Conservation (phyloP, 2,329 filamentous ascomycete species). For the Exserohilum turcica region DNA sequence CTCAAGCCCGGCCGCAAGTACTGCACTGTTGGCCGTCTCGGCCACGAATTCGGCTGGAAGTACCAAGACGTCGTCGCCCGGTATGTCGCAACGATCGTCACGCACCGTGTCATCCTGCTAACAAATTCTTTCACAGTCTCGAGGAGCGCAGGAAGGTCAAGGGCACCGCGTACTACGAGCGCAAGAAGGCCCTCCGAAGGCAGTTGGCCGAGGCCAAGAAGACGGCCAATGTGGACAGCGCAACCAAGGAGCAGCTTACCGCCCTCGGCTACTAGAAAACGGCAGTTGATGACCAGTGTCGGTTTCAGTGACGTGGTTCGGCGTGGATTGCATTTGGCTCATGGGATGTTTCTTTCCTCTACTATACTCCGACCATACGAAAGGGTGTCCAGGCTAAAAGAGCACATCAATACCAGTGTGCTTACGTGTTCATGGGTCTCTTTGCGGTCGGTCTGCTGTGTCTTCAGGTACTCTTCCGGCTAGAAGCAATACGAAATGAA, state of each 20-base stretch:
- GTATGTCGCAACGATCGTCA: slow-evolving; percentile 63
- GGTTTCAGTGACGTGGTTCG: slow-evolving; percentile 40
- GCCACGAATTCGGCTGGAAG: slow-evolving; percentile 99
- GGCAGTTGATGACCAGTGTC: slow-evolving; percentile 41
- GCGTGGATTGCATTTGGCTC: slow-evolving; percentile 48
- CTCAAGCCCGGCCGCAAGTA: slow-evolving; percentile 99
- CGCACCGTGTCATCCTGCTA: slow-evolving; percentile 18
- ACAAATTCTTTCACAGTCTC: slow-evolving; percentile 64
- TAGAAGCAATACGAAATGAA: slow-evolving; percentile 49
- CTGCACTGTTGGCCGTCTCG: slow-evolving; percentile 97
- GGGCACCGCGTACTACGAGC: slow-evolving; percentile 98
- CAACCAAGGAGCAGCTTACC: slow-evolving; percentile 87
- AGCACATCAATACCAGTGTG: slow-evolving; percentile 43
- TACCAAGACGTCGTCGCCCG: slow-evolving; percentile 99
- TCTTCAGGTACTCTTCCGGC: slow-evolving; percentile 46
- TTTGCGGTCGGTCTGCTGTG: slow-evolving; percentile 45
- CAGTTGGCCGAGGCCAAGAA: slow-evolving; percentile 92
- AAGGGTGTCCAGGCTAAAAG: slow-evolving; percentile 48
- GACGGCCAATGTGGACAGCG: slow-evolving; percentile 82
- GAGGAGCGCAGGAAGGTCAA: slow-evolving; percentile 99
- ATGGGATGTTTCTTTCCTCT: slow-evolving; percentile 46
- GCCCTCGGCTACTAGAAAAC: slow-evolving; percentile 82
- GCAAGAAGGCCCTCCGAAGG: slow-evolving; percentile 95
- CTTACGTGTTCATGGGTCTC: slow-evolving; percentile 48
- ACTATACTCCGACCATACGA: slow-evolving; percentile 46